Evolutionary conservation across 768 basidiomycete genomes (phyloP).

Genomic region (Clitopilus hobsonii): DNA sequence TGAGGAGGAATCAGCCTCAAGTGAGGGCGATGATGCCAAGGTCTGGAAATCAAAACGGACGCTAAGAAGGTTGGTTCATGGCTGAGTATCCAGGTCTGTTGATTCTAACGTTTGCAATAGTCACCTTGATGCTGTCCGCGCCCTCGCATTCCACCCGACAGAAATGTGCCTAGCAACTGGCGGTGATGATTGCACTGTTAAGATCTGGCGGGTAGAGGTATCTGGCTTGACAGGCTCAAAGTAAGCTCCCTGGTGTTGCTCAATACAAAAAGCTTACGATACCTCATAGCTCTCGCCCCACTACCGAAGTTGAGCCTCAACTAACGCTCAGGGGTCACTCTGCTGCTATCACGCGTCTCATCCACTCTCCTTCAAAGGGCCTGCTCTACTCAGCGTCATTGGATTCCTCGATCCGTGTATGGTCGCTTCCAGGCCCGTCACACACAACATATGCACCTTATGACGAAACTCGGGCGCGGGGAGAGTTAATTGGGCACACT

Average conservation of each 20-base stretch:
- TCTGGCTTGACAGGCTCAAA: slow-evolving; percentile 66
- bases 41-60: slow-evolving; percentile 86
- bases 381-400: slow-evolving; percentile 88
- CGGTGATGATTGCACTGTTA: slow-evolving; percentile 93
- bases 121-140: slow-evolving; percentile 90
- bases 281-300: slow-evolving; percentile 51
- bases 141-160: slow-evolving; percentile 84
- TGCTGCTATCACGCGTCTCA: slow-evolving; percentile 81
- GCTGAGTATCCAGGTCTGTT: slow-evolving; percentile 13
- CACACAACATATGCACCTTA: slow-evolving; percentile 92
- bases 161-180: slow-evolving; percentile 87
- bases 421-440: slow-evolving; percentile 71
- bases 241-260: slow-evolving; percentile 43
- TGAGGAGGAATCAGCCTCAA: slow-evolving; percentile 58
- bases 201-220: slow-evolving; percentile 91
- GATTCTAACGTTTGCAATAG: slow-evolving; percentile 32
- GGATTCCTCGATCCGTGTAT: slow-evolving; percentile 90
- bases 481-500: slow-evolving; percentile 86
- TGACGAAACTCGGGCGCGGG: slow-evolving; percentile 72
- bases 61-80: slow-evolving; percentile 72
- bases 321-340: slow-evolving; percentile 93
- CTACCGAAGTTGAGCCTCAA: slow-evolving; percentile 89
- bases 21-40: slow-evolving; percentile 66
- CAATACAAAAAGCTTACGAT: slow-evolving; percentile 12
- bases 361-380: slow-evolving; percentile 71